Conservation (phyloP, 768 basidiomycete genomes). For the Russula vinacea region DNA sequence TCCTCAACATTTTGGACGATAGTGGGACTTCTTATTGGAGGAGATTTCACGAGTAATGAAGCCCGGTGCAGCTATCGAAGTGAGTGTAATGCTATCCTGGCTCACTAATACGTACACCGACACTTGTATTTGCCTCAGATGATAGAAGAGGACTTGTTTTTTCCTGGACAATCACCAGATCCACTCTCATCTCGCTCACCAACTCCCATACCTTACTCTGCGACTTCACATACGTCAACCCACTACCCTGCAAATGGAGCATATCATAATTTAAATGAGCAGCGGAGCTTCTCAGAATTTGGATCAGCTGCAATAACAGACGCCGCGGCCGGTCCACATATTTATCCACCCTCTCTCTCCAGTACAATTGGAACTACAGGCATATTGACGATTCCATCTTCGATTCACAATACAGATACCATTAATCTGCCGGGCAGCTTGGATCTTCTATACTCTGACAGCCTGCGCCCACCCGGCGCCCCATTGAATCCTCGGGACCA, state of each 20-base stretch:
- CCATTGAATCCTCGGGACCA: conserved; percentile 62
- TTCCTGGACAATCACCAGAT: conserved; percentile 54
- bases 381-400: conserved; percentile 11
- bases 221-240: conserved; percentile 6
- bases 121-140: conserved; percentile 40
- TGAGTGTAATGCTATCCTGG: conserved; percentile 31
- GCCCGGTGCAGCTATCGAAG: conserved; percentile 70
- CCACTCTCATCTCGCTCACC: conserved; percentile 25
- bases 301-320: conserved; percentile 2
- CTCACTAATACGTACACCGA: not conserved
- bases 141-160: conserved; percentile 71
- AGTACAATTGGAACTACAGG: not conserved
- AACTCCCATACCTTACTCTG: conserved; percentile 10
- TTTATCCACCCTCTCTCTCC: conserved; percentile 5
- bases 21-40: conserved; percentile 71
- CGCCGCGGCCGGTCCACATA: not conserved
- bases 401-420: conserved; percentile 15
- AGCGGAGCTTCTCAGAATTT: conserved; percentile 5
- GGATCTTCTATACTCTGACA: conserved; percentile 5
- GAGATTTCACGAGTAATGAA: conserved; percentile 71
- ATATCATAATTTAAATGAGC: conserved; percentile 3
- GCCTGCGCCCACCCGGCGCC: conserved; percentile 2
- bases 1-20: conserved; percentile 5
- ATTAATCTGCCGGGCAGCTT: not conserved
- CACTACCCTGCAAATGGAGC: conserved; percentile 8